These are phyloP conservation scores for Trichophyton rubrum DNA, from an alignment of 2,329 filamentous ascomycete species.

Conservation along the genomic window DNA sequence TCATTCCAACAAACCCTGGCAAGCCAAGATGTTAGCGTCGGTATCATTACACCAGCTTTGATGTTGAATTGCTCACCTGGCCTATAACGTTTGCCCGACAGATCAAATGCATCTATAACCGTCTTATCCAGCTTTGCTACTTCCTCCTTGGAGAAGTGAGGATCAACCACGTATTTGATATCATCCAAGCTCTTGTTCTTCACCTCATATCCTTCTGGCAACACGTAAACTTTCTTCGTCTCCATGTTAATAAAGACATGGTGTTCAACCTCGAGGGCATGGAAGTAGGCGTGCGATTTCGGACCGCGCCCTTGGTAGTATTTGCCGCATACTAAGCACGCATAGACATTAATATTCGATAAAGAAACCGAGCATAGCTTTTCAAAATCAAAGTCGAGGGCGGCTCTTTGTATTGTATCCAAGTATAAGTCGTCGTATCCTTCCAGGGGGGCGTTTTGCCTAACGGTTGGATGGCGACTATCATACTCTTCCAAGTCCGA, in stretches of 20 bases:
- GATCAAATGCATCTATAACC: constrained; percentile 53
- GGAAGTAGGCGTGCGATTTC: constrained; percentile 94
- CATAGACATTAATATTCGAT: constrained; percentile 98
- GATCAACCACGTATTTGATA: constrained; percentile 96
- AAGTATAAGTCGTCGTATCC: constrained; percentile 95
- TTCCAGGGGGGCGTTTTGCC: constrained; percentile 66
- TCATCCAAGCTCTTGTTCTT: constrained; percentile 89
- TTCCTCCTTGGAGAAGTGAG: constrained; percentile 66
- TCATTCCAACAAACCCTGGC: constrained; percentile 82
- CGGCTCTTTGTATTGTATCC: constrained; percentile 85
- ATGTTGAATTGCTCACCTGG: constrained; percentile 41
- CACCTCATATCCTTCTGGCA: constrained; percentile 96
- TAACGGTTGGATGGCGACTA: constrained; percentile 29
- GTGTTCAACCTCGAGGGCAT: constrained; percentile 86
- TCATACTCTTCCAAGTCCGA: constrained; percentile 21
- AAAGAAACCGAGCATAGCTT: constrained; percentile 93
- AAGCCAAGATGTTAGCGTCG: neutral
- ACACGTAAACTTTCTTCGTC: constrained; percentile 33
- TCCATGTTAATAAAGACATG: constrained; percentile 98
- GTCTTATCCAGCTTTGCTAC: constrained; percentile 65
- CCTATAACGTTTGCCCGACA: constrained; percentile 71
- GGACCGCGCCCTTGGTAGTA: constrained; percentile 91
- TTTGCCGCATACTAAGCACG: constrained; percentile 92
- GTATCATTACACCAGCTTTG: neutral
- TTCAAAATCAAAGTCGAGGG: constrained; percentile 97